Evolutionary conservation across 2,329 filamentous ascomycete species (phyloP).

Genomic region (Furcasterigmium furcatum): DNA sequence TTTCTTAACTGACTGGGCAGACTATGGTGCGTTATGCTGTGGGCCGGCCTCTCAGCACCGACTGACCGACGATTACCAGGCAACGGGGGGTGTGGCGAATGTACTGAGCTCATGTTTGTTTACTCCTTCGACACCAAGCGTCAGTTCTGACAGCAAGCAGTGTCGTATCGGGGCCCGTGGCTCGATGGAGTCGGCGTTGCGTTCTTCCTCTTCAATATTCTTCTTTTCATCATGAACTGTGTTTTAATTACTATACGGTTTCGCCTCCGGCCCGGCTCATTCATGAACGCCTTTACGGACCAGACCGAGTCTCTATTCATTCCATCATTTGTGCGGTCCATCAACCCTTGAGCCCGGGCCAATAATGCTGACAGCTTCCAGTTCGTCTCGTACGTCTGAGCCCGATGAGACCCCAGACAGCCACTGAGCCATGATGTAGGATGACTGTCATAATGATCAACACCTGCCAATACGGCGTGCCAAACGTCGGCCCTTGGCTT

Average conservation of each 20-base stretch:
- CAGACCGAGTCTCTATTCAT: constrained; percentile 78
- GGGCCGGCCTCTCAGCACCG: constrained; percentile 5
- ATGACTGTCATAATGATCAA: constrained; percentile 77
- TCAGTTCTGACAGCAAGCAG: constrained; percentile 18
- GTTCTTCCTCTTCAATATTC: constrained; percentile 61
- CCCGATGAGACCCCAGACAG: constrained; percentile 35
- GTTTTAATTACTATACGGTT: constrained; percentile 66
- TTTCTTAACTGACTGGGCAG: background rate
- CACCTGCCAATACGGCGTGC: constrained; percentile 70
- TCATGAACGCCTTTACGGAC: constrained; percentile 69
- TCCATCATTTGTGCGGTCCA: constrained; percentile 56
- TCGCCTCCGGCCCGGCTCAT: constrained; percentile 65
- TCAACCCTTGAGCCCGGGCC: background rate
- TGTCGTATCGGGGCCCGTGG: constrained; percentile 52
- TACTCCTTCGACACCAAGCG: constrained; percentile 9
- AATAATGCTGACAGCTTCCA: constrained; percentile 13
- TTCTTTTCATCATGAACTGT: constrained; percentile 61
- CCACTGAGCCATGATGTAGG: constrained; percentile 38
- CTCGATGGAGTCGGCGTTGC: constrained; percentile 55
- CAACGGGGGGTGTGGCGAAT: constrained; percentile 54
- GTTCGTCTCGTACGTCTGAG: constrained; percentile 43
- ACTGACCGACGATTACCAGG: constrained; percentile 25
- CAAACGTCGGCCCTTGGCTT: constrained; percentile 61
- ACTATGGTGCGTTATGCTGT: background rate
- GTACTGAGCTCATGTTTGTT: constrained; percentile 36